Base-by-base conservation (phyloP, 768 basidiomycete species). In the Termitomyces heimii region DNA sequence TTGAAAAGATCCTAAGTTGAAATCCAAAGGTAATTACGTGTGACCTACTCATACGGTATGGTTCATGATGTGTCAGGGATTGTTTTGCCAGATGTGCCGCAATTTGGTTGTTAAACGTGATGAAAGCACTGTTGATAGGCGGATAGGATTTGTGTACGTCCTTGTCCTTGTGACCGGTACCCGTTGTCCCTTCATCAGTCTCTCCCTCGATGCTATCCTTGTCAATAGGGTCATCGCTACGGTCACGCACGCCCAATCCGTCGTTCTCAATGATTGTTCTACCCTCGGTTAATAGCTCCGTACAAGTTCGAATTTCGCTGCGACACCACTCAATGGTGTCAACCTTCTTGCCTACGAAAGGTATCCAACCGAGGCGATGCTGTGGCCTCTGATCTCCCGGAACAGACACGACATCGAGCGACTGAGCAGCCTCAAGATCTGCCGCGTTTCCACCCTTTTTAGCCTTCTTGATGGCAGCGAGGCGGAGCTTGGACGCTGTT, bases 241-340 rank as follows among this genome's bases (percentile, higher is more conserved):
- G 60, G 24, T 60, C 61, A 53, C 63, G 61, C 37, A 61, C 59
- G 34, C 66, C 62, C 44, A 70, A 65, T 40, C 69, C 75, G 32
- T 69, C 64, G 10, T 63, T 64, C 9, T 65, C 63, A 24, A 77
- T 73, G 16, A 68, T 58, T 34, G 66, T 66, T 14, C 83, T 75
- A 24, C 76, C 83, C 58, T 77, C 75, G 3, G 82, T 79, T 45
- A 92, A 72, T 3, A 82, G 63, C 20, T 66, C 66, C 18, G 77
- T 82, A 55, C 84, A 83, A 1, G 74, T 65, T 1, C 72, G 70
- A 55, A 97, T 91, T 71, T 94, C 89, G 20, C 79, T 74, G 31
- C 90, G 77, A 20, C 86, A 84, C 94, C 94, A 97, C 2, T 94
- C 86, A 66, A 98, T 94, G 3, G 89, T 83, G 73, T 98, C 97